A percentile compares a stretch with the other conserved stretches of the same genome.
Evolutionary conservation across 108 stramenopile genomes (phyloP).

Genomic region (Skeletonema grethae): DNA sequence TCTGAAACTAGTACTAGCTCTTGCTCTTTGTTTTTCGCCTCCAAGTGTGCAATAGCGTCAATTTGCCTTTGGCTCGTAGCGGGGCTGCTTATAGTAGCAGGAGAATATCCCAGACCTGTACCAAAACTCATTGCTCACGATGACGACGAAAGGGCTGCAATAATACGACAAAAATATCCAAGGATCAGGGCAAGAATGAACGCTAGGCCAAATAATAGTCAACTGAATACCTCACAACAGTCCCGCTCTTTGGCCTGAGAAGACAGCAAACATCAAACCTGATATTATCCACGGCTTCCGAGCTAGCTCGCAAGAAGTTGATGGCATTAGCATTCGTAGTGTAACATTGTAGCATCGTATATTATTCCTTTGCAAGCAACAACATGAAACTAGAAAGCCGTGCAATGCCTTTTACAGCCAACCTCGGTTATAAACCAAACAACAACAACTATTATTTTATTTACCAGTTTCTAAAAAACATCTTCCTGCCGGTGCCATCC

Average conservation of each 20-base stretch:
- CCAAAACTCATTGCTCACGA: slow-evolving; percentile 40
- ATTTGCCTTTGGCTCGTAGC: slow-evolving; percentile 21
- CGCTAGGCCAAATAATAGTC: not conserved
- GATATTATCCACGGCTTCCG: not conserved
- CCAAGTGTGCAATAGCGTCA: slow-evolving; percentile 43
- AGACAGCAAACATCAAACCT: not conserved
- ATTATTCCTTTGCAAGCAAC: not conserved
- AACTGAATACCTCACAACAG: not conserved
- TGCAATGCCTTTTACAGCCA: not conserved
- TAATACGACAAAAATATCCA: slow-evolving; percentile 5
- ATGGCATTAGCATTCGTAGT: not conserved
- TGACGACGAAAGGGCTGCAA: slow-evolving; percentile 17
- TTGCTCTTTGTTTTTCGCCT: slow-evolving; percentile 44
- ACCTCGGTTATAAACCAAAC: not conserved
- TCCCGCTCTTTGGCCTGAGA: not conserved
- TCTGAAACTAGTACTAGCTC: slow-evolving; percentile 16
- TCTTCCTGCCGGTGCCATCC: not conserved
- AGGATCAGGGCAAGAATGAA: not conserved
- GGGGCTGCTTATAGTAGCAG: slow-evolving; percentile 16
- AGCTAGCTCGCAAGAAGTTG: no score
- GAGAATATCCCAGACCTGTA: slow-evolving; percentile 36
- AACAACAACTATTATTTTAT: not conserved
- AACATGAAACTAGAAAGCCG: not conserved
- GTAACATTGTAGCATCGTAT: not conserved
- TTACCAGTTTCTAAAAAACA: not conserved